Evolutionary conservation across 2,329 filamentous ascomycete species (phyloP), one percentile per base, ranked within the genome.

Genomic region (Berkeleyomyces basicola): DNA sequence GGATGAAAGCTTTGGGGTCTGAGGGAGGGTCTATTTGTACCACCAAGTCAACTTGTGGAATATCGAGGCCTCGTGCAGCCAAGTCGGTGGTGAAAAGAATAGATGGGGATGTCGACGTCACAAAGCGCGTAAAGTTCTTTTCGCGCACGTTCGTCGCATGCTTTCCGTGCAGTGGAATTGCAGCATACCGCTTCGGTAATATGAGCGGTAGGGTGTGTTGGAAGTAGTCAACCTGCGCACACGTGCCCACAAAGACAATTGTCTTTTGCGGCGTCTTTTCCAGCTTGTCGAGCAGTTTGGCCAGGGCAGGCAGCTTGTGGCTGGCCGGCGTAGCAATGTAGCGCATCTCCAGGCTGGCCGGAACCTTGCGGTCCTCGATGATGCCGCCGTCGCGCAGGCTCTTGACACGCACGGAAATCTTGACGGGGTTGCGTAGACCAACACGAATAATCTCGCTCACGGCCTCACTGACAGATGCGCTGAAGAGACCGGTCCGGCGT

Each of bases 221-320:
- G 71, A 95, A 95, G 74, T 97, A 97, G 72, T 97, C 92, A 65
- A 99, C 93, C 0, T 88, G 88, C 40, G 90, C 91, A 71, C 93
- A 96, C 1, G 92, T 96, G 0, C 91, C 95, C 31, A 97, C 79
- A 71, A 96, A 99, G 61, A 96, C 79, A 61, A 99, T 96, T 40
- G 84, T 87, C 70, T 91, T 90, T 67, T 91, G 85, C 0, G 92
- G 92, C 3, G 78, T 80, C 0, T 88, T 82, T n/a, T 86, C 78
- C 31, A 95, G 73, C 11, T 80, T 78, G 23, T 82, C 77, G 2
- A 97, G 77, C 0, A 97, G 78, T 39, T 84, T 81, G 58, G 83
- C 79, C 1, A 96, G 74, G 0, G 85, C 82, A 0, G 89, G 86
- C 43, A 96, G 76, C 72, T 96, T 96, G 66, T 92, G 85, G 16